Evolutionary conservation across 352 stramenopile genomes (phyloP).

Genomic region (Thraustotheca clavata): DNA sequence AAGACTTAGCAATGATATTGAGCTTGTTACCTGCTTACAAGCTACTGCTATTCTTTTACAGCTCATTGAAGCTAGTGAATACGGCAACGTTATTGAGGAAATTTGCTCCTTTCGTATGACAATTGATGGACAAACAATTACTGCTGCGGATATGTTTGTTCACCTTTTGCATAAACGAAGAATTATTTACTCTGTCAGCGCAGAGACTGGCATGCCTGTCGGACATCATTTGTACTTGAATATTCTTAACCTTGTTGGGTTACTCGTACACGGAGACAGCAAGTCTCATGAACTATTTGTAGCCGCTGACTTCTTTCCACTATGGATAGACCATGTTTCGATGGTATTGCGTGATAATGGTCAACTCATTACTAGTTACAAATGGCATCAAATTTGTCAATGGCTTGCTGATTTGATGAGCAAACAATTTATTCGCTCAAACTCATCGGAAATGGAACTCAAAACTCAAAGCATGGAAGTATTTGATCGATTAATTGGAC

Average conservation of each 20-base stretch:
- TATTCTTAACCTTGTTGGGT: neutral
- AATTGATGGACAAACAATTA: neutral
- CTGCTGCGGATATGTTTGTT: neutral
- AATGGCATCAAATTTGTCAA: too few relatives aligned
- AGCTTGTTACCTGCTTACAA: slow-evolving; percentile 15
- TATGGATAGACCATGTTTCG: neutral
- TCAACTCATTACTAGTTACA: too few relatives aligned
- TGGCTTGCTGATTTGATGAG: too few relatives aligned
- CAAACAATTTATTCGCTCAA: too few relatives aligned
- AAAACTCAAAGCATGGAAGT: neutral
- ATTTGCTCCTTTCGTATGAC: neutral
- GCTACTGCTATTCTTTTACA: neutral
- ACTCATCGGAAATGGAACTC: neutral
- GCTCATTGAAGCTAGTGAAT: slow-evolving; percentile 6
- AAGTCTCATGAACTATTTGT: neutral
- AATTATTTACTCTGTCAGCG: slow-evolving; percentile 1
- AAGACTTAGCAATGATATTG: slow-evolving; percentile 5
- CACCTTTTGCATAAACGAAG: neutral
- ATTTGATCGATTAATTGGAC: slow-evolving; percentile 5
- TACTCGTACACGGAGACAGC: slow-evolving; percentile 6
- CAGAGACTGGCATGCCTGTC: neutral
- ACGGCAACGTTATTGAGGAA: neutral
- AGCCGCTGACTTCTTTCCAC: neutral
- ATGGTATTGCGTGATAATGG: too few relatives aligned
- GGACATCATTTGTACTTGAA: slow-evolving; percentile 20